A percentile compares a stretch with the other conserved stretches of the same genome.
These are phyloP conservation scores for Starmerella scarabaei DNA, from an alignment of 805 yeast species.

Conservation along the genomic window DNA sequence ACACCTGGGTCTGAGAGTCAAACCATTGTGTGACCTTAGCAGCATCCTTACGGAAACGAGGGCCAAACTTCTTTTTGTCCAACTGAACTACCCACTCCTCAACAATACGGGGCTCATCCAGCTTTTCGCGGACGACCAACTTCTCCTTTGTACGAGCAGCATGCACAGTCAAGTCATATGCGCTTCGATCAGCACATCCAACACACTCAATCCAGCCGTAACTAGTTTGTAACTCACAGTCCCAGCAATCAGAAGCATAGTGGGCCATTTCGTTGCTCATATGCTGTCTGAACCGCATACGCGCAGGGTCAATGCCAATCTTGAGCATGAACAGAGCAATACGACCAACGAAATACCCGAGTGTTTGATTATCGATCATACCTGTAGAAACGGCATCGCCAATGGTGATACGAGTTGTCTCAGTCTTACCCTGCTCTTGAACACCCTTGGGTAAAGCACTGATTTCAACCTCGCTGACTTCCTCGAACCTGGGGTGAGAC, in stretches of 20 bases:
- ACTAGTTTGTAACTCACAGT: constrained; percentile 88
- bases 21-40: constrained; percentile 80
- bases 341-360: constrained; percentile 93
- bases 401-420: constrained; percentile 47
- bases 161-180: constrained; percentile 92
- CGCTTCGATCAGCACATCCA: constrained; percentile 99
- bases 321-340: constrained; percentile 70
- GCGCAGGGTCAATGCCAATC: constrained; percentile 77
- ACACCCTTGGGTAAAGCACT: constrained; percentile 73
- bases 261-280: constrained; percentile 99
- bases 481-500: constrained; percentile 64
- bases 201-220: constrained; percentile 99
- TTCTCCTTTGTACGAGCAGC: constrained; percentile 90
- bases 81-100: constrained; percentile 75
- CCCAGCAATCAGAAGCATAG: constrained; percentile 99
- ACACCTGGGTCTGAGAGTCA: constrained; percentile 63
- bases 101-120: constrained; percentile 70
- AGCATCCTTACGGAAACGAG: constrained; percentile 93
- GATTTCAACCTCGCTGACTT: constrained; percentile 59
- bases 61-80: constrained; percentile 94
- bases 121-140: constrained; percentile 81
- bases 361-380: constrained; percentile 90
- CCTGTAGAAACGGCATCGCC: constrained; percentile 85
- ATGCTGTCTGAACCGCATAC: constrained; percentile 95
- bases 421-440: constrained; percentile 76